Percentiles rank a stretch among this genome's conserved stretches.
Evolutionary conservation across 345 rosid species (phyloP).

Genomic region (Populus deltoides): DNA sequence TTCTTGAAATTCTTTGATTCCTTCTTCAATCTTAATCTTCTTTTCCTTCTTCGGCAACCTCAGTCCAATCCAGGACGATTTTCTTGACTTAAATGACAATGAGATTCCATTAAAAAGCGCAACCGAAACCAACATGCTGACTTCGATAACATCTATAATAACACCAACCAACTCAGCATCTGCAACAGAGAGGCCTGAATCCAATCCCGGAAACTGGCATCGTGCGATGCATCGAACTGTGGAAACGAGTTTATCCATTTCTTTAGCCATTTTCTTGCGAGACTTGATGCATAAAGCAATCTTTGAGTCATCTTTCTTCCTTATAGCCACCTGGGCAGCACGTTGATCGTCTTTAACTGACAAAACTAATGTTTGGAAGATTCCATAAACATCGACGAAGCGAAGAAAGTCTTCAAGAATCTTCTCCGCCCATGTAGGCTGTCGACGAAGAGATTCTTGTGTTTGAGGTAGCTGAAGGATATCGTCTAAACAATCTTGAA

Average conservation of each 20-base stretch:
- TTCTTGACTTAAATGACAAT: constrained; percentile 24
- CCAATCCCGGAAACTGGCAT: constrained; percentile 11
- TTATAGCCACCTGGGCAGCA: constrained; percentile 45
- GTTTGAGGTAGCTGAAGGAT: constrained; percentile 59
- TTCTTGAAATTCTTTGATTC: constrained; percentile 41
- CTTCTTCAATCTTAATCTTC: constrained; percentile 24
- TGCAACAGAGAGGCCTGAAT: constrained; percentile 1
- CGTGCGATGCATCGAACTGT: constrained; percentile 21
- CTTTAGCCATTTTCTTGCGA: constrained; percentile 38
- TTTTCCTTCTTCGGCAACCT: constrained; percentile 21
- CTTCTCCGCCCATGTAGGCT: constrained; percentile 43
- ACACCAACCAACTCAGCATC: constrained; percentile 34
- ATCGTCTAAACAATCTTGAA: constrained; percentile 46
- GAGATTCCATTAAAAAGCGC: constrained; percentile 44
- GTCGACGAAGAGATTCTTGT: constrained; percentile 39
- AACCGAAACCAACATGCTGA: constrained; percentile 38
- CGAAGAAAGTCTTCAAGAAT: constrained; percentile 52
- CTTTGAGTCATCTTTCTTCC: constrained; percentile 48
- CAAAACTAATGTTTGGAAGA: constrained; percentile 41
- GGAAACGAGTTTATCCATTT: constrained; percentile 35
- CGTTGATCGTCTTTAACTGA: constrained; percentile 47
- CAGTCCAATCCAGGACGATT: constrained; percentile 26
- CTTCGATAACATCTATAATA: constrained; percentile 34
- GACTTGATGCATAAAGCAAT: constrained; percentile 31
- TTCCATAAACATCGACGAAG: constrained; percentile 55